These are phyloP conservation scores for Daldinia sp. DNA, from an alignment of 2,329 filamentous ascomycete species.

Conservation along the genomic window DNA sequence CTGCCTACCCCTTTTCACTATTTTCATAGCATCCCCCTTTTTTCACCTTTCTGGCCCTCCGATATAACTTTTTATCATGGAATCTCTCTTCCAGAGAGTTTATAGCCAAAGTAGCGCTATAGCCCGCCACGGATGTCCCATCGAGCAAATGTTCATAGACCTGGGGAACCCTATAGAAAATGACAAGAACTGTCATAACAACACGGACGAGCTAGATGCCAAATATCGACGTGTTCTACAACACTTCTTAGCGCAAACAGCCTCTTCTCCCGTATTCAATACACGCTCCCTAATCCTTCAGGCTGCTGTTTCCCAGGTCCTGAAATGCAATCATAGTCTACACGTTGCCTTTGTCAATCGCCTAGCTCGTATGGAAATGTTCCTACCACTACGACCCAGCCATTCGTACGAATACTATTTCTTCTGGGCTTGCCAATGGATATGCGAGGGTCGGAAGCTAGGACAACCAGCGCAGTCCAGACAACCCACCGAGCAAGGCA, in stretches of 20 bases:
- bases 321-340: neutral
- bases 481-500: no score
- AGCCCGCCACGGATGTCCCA: no score
- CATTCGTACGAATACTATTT: neutral
- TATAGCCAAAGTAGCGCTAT: no score
- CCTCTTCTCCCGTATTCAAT: neutral
- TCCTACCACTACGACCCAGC: neutral
- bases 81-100: neutral
- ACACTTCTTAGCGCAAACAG: neutral
- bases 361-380: neutral
- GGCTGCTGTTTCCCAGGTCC: neutral
- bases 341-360: neutral
- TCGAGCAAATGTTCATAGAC: neutral
- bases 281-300: neutral
- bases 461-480: neutral
- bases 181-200: neutral
- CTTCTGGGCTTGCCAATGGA: neutral
- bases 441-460: neutral
- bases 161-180: neutral
- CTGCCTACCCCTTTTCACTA: no score
- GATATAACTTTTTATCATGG: no score
- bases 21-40: no score
- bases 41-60: no score
- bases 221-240: neutral
- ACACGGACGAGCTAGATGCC: neutral